phyloP scores from a whole-genome alignment of 306 rosid genomes.

The Sechiopsis laciniata region DNA sequence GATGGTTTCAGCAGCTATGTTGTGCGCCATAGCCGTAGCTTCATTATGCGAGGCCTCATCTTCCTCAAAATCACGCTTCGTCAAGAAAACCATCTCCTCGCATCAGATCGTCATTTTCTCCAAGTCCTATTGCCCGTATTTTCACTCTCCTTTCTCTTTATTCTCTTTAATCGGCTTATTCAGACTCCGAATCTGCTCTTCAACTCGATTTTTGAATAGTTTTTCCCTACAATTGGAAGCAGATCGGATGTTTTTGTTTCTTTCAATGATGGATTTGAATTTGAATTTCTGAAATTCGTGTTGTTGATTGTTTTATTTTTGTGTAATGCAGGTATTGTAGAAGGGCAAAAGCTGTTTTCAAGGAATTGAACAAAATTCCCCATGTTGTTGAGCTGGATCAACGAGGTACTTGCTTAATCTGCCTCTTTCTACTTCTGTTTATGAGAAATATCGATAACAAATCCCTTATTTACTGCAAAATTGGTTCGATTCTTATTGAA shows the following conservation, averaged over 20 bases:
- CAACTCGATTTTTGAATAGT: background rate
- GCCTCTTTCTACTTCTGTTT: background rate
- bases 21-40: slow-evolving; percentile 24
- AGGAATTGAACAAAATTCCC: slow-evolving; percentile 64
- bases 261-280: background rate
- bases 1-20: slow-evolving; percentile 6
- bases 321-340: slow-evolving; percentile 58
- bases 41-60: slow-evolving; percentile 27
- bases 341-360: slow-evolving; percentile 76
- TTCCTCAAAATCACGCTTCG: slow-evolving; percentile 43
- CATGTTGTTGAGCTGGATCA: slow-evolving; percentile 84
- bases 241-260: background rate
- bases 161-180: background rate
- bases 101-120: slow-evolving; percentile 83
- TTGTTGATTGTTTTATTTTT: background rate
- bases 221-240: background rate
- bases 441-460: background rate
- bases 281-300: background rate
- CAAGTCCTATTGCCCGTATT: slow-evolving; percentile 89
- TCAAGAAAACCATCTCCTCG: slow-evolving; percentile 60
- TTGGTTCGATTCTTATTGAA: background rate
- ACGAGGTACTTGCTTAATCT: slow-evolving; percentile 50
- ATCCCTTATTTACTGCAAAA: background rate
- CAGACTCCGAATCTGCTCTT: background rate
- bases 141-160: slow-evolving; percentile 18